Evolutionary conservation across 2,329 filamentous ascomycete genomes (phyloP), one percentile per base, ranked within the genome.

Genomic region (Paracorniculantispora psalliotae): DNA sequence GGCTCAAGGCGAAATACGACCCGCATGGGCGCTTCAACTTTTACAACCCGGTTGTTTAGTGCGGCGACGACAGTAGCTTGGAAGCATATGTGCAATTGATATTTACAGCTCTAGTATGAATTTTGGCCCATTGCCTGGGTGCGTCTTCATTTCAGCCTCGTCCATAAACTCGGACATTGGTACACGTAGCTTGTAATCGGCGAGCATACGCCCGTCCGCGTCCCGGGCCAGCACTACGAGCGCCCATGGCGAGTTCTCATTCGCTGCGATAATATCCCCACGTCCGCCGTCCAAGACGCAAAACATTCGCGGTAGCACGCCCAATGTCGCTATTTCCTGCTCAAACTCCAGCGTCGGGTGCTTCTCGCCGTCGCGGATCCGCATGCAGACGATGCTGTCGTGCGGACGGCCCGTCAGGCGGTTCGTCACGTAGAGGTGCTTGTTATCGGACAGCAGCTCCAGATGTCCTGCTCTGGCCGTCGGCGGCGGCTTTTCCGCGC

Each of bases 351-450:
- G 71, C 9, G 61, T 68, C 33, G 61, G 53, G 30, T 61, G 46
- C 19, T 33, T 62, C 25, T 25, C 43, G 9, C 51, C 43, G 47
- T 67, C 58, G 51, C 69, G 66, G 44, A 76, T 63, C 64, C 68
- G 67, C 66, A 82, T 80, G 67, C 77, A 76, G 6, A 77, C 73
- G 64, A 82, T 75, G 64, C 69, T 77, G 69, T 82, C 80, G 9
- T 74, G 75, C 3, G 63, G 63, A 37, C 74, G 72, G 56, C 77
- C 78, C 1, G 73, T 77, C 26, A 80, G 63, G 4, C 80, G 78
- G 73, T 82, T 82, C 39, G 78, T 79, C 55, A 81, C 73, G 68
- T 82, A 82, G 19, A 82, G 64, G 68, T 80, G 71, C 63, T 67
- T 67, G 66, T 70, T 71, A 68, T 78, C 75, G 26, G 66, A 65